A percentile compares a stretch with the other conserved stretches of the same genome.
These are phyloP conservation scores for Leishmania turanica DNA, from an alignment of 208 protist genomes.

Conservation along the genomic window DNA sequence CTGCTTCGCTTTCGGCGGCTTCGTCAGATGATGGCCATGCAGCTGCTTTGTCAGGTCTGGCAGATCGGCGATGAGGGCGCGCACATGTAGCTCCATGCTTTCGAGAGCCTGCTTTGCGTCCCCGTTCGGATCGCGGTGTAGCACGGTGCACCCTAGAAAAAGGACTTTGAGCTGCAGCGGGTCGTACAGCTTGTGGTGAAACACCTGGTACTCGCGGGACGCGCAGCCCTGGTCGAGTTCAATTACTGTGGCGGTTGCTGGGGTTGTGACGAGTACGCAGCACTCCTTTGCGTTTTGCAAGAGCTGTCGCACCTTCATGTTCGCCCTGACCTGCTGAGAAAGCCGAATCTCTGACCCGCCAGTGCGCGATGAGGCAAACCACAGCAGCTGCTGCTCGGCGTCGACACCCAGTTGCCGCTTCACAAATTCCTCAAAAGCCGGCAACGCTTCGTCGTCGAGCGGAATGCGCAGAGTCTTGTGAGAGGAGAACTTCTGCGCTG, in stretches of 20 bases:
- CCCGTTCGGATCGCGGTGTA: conserved; percentile 42
- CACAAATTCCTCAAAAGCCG: conserved; percentile 60
- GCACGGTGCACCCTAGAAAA: conserved; percentile 75
- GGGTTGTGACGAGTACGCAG: conserved; percentile 68
- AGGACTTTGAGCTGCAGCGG: conserved; percentile 72
- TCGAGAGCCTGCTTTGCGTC: conserved; percentile 37
- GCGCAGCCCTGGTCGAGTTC: conserved; percentile 32
- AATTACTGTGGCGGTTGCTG: conserved; percentile 40
- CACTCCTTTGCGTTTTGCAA: conserved; percentile 64
- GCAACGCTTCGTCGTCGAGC: conserved; percentile 62
- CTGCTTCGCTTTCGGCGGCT: conserved; percentile 6
- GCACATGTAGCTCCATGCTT: conserved; percentile 56
- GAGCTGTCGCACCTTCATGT: conserved; percentile 67
- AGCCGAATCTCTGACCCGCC: conserved; percentile 34
- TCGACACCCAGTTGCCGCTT: conserved; percentile 41
- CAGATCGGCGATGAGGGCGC: conserved; percentile 50
- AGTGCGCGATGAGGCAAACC: conserved; percentile 49
- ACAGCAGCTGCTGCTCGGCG: conserved; percentile 52
- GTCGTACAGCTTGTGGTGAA: conserved; percentile 90
- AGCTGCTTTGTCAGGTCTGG: conserved; percentile 44
- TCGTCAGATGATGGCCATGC: conserved; percentile 50
- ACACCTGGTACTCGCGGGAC: conserved; percentile 59
- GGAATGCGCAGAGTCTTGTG: conserved; percentile 61
- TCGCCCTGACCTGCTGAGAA: conserved; percentile 45
- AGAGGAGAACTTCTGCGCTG: conserved; percentile 57